Percentiles rank a stretch among this genome's conserved stretches.
These are phyloP conservation scores for Capsella rubella DNA, from an alignment of 441 rosid genomes.

Conservation along the genomic window DNA sequence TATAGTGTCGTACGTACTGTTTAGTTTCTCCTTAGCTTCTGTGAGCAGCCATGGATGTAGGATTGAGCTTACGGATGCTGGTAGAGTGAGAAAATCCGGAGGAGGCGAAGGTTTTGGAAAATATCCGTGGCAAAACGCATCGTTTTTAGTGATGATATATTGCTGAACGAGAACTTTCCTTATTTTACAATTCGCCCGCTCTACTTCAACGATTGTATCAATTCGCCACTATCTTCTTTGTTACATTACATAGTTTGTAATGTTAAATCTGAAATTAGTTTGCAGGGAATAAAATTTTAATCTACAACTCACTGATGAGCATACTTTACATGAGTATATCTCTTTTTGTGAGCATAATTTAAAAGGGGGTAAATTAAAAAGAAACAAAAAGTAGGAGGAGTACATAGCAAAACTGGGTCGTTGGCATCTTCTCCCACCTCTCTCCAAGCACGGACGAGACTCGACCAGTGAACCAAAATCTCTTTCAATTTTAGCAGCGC, in stretches of 20 bases:
- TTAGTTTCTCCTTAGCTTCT: constrained; percentile 21
- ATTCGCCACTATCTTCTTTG: neutral
- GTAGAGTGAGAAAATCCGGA: constrained; percentile 7
- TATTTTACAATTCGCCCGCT: constrained; percentile 11
- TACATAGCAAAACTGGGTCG: constrained; percentile 26
- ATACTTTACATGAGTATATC: too few relatives aligned
- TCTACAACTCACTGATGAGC: too few relatives aligned
- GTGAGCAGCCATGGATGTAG: constrained; percentile 39
- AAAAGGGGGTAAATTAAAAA: neutral
- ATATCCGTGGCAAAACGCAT: constrained; percentile 39
- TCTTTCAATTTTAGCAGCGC: constrained; percentile 29
- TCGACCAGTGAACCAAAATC: constrained; percentile 42
- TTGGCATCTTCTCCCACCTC: constrained; percentile 41
- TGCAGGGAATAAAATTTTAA: too few relatives aligned
- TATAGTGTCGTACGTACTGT: neutral
- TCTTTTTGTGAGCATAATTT: neutral
- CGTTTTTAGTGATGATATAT: constrained; percentile 24
- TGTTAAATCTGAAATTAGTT: too few relatives aligned
- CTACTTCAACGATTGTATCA: neutral
- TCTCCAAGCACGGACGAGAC: constrained; percentile 40
- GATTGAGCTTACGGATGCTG: constrained; percentile 18
- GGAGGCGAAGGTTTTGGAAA: constrained; percentile 4
- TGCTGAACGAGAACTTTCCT: constrained; percentile 2
- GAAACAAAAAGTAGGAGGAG: constrained; percentile 17
- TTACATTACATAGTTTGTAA: neutral